Evolutionary conservation across 2,329 filamentous ascomycete genomes (phyloP), one percentile per base, ranked within the genome.

Genomic region (Sporothrix pseudoabietina): DNA sequence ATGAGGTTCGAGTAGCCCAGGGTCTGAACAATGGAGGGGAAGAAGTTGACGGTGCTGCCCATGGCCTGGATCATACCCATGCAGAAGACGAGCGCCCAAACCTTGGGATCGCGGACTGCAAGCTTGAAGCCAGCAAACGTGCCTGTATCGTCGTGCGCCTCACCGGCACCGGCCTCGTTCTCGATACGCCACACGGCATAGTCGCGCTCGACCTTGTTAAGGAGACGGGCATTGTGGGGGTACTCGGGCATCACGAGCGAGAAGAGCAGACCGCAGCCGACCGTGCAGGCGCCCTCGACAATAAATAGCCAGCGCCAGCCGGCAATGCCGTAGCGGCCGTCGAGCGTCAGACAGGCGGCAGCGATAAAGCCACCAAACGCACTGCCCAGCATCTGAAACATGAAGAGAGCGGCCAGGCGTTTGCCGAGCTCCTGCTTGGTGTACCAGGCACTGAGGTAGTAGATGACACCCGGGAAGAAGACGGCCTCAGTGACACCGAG

Each of bases 171-270:
- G 1, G 81, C 79, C 72, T 82, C 81, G 6, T 52, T 66, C 71
- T 74, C 71, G 49, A 74, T 79, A 78, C 79, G 79, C 79, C 78
- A 81, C 1, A 80, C 79, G 16, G 80, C 80, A 39, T 80, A 75
- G 54, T 80, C 77, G 9, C 79, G 77, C 75, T 81, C 77, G 1
- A 71, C 14, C 10, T 75, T 76, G 0, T 76, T 77, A 12, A 82
- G 75, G 10, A 82, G 78, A 35, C 79, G 80, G 5, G 57, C 57
- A 22, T 61, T 61, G 57, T 61, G 57, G 5, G 57, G 57, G 30
- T 39, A 92, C 77, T 93, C 90, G 75, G 90, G 86, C 1, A 93
- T 88, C 78, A 89, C 84, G 84, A 88, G 92, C 80, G 87, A 89
- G 1, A 86, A 87, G 1, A 83, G 79, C 4, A 89, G 77, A 2